A percentile compares a stretch with the other conserved stretches of the same genome.
These are phyloP conservation scores for Elaeis guineensis DNA, from an alignment of 176 grass and related monocot species.

Conservation along the genomic window DNA sequence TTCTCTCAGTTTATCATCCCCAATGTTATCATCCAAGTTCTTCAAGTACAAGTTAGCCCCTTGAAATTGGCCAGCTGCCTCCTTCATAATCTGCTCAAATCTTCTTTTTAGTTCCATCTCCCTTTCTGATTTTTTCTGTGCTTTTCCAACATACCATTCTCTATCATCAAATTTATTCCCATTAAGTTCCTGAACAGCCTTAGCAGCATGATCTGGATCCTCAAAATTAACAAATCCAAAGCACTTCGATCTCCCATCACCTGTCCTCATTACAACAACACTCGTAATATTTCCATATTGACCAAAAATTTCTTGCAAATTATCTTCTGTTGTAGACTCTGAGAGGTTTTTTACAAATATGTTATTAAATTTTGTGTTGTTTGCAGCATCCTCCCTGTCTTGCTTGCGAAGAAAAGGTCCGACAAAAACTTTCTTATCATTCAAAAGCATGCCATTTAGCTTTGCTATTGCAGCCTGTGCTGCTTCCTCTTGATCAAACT, in stretches of 20 bases:
- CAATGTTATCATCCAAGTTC: conserved; percentile 83
- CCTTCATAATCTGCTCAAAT: conserved; percentile 70
- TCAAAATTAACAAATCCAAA: conserved; percentile 99
- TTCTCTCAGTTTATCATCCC: conserved; percentile 76
- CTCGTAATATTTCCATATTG: conserved; percentile 84
- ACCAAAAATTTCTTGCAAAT: conserved; percentile 70
- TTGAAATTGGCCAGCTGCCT: conserved; percentile 48
- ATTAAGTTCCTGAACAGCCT: conserved; percentile 78
- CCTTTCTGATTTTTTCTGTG: conserved; percentile 91
- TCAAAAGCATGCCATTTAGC: conserved; percentile 78
- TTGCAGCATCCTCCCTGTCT: conserved; percentile 49
- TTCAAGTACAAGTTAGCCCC: conserved; percentile 88
- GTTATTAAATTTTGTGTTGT: conserved; percentile 72
- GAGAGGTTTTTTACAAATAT: conserved; percentile 89
- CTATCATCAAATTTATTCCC: conserved; percentile 80
- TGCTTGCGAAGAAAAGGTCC: conserved; percentile 87
- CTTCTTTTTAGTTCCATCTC: conserved; percentile 78
- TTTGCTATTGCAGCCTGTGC: conserved; percentile 73
- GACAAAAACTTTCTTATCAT: conserved; percentile 88
- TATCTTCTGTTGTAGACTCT: conserved; percentile 70
- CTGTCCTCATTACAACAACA: conserved; percentile 73
- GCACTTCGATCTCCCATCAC: conserved; percentile 90
- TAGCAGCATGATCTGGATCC: conserved; percentile 56
- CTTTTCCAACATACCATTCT: conserved; percentile 92
- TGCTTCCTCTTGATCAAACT: conserved; percentile 81